These are phyloP conservation scores for Cadophora malorum DNA, from an alignment of 2,329 filamentous ascomycete genomes.

Conservation along the genomic window DNA sequence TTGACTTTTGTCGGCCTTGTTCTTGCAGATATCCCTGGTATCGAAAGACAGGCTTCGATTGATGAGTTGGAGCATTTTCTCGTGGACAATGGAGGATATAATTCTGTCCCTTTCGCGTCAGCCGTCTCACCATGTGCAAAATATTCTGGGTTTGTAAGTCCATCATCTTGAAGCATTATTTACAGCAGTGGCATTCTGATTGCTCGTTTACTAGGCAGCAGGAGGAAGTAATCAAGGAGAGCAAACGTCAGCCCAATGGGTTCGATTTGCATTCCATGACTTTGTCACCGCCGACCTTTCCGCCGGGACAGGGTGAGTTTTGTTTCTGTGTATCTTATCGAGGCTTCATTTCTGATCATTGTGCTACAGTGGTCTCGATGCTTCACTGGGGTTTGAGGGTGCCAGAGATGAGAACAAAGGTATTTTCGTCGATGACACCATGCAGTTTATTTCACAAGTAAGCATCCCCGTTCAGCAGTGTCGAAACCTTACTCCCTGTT, in stretches of 20 bases:
- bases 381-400: slow-evolving; percentile 33
- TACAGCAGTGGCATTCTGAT: no score
- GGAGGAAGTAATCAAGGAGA: slow-evolving; percentile 25
- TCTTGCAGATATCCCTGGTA: slow-evolving; percentile 19
- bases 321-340: no score
- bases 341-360: no score
- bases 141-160: slow-evolving; percentile 21
- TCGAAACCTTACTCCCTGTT: not conserved
- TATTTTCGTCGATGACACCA: slow-evolving; percentile 28
- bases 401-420: slow-evolving; percentile 32
- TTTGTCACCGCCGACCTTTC: slow-evolving; percentile 28
- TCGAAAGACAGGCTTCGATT: slow-evolving; percentile 26
- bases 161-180: no score
- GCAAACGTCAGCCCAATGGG: slow-evolving; percentile 35
- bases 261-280: slow-evolving; percentile 36
- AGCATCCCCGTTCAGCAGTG: not conserved
- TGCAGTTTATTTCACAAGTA: slow-evolving; percentile 26
- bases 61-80: slow-evolving; percentile 30
- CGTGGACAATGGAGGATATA: slow-evolving; percentile 28
- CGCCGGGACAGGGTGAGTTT: slow-evolving; percentile 32
- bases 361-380: slow-evolving; percentile 37
- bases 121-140: slow-evolving; percentile 28
- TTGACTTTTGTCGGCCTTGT: not conserved
- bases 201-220: not conserved
- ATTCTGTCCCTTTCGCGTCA: slow-evolving; percentile 22